Percentiles rank a stretch among this genome's conserved stretches.
Evolutionary conservation across 2,329 filamentous ascomycete species (phyloP).

Genomic region (Phialemonium atrogriseum): DNA sequence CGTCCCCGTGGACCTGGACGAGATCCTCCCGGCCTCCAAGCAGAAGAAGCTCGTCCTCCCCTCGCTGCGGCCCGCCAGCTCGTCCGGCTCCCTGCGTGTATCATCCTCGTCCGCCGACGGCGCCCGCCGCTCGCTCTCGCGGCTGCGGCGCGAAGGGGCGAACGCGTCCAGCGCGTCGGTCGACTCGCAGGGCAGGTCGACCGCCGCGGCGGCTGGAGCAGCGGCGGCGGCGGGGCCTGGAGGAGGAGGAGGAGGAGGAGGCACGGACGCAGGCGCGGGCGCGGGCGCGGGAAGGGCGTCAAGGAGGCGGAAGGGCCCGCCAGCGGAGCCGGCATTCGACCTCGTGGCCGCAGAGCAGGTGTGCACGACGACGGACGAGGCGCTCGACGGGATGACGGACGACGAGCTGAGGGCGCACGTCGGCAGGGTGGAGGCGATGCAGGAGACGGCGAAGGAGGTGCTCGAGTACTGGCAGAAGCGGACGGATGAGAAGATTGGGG

Average conservation of each 20-base stretch:
- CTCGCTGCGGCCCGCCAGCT: conserved; percentile 52
- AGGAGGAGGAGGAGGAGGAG: background rate
- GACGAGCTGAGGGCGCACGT: conserved; percentile 68
- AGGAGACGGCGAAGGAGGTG: conserved; percentile 64
- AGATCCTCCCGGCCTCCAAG: conserved; percentile 93
- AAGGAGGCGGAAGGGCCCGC: conserved; percentile 47
- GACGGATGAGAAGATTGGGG: conserved; percentile 78
- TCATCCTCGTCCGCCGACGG: conserved; percentile 46
- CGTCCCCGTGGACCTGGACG: conserved; percentile 92
- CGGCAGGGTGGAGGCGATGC: conserved; percentile 57
- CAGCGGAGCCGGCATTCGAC: conserved; percentile 68
- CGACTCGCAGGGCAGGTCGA: conserved; percentile 50
- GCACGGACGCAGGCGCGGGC: conserved; percentile 6
- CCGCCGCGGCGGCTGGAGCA: conserved; percentile 21
- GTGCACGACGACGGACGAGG: conserved; percentile 78
- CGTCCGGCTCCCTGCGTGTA: conserved; percentile 41
- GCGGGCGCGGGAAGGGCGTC: conserved; percentile 10
- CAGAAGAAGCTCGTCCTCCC: conserved; percentile 96
- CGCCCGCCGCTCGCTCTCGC: conserved; percentile 30
- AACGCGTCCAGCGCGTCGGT: conserved; percentile 51
- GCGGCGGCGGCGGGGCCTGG: background rate
- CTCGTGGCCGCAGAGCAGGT: conserved; percentile 68
- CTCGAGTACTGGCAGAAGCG: conserved; percentile 83
- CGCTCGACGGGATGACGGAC: conserved; percentile 70
- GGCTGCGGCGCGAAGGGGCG: conserved; percentile 31